phyloP scores from a whole-genome alignment of 148 eudicot species.

The Camellia granthamiana region DNA sequence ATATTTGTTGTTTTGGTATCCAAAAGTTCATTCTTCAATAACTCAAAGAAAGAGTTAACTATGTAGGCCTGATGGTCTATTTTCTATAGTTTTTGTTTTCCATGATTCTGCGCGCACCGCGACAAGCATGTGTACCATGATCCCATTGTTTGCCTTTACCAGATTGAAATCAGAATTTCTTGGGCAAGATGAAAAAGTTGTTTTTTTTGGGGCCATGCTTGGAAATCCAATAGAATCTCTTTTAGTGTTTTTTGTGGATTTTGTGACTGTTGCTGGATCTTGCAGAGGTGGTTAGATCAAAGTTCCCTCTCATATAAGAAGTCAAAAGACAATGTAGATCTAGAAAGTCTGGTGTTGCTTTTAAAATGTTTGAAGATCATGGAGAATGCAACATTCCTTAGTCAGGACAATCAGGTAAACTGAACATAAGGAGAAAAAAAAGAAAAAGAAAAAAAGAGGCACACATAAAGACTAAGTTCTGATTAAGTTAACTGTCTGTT shows the following conservation, averaged over 20 bases:
- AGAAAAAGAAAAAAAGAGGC: background rate
- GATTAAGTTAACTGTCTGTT: background rate
- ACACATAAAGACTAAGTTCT: background rate
- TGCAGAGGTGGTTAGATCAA: constrained; percentile 55
- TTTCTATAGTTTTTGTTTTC: background rate
- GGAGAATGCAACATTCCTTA: constrained; percentile 89
- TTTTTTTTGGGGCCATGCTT: background rate
- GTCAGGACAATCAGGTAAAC: constrained; percentile 84
- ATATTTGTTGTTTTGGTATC: background rate
- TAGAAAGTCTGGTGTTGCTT: constrained; percentile 59
- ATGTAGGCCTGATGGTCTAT: background rate
- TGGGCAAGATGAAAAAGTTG: background rate
- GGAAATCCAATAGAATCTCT: background rate
- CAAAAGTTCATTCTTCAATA: background rate
- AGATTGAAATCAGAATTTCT: background rate
- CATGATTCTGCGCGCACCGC: background rate
- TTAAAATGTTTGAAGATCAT: constrained; percentile 82
- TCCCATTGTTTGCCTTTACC: background rate
- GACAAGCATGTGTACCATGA: background rate
- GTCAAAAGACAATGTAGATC: constrained; percentile 39
- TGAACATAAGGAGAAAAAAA: too few relatives aligned
- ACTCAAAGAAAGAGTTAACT: background rate
- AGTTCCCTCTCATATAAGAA: constrained; percentile 32
- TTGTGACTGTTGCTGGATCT: constrained; percentile 2
- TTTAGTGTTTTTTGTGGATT: background rate